Evolutionary conservation across 352 stramenopile species (phyloP), one percentile per base, ranked within the genome.

Genomic region (Globisporangium paroecandrum): DNA sequence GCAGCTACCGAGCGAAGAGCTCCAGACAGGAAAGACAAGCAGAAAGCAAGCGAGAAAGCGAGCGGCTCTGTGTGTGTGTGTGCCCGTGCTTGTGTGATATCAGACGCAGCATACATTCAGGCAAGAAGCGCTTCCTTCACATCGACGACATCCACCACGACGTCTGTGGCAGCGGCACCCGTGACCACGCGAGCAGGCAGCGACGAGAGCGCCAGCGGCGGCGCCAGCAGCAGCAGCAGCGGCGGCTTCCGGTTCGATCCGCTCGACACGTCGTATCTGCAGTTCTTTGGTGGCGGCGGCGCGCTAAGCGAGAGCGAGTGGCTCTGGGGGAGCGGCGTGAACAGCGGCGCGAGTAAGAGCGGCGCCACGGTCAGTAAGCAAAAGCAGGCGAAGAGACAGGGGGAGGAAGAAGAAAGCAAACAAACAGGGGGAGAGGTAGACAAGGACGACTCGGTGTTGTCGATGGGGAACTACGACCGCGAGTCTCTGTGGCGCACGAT

Each of bases 381-480:
- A 43, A 59, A 32, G 69, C 61, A 76, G 43, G 8, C 12, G 29
- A 61, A 15, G 22, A 65, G 41, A 64, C 41, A 41, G 29, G 32
- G 24, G 32, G 25, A 61, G 27, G 51, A 36, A 53, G 51, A 24
- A 41, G 54, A 32, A 62, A 43, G 53, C 34, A 2, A 46, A 38
- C 34, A 12, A 12, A 61, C 61, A 55, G 46, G 34, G 64, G 22
- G 15, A 38, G 22, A n/a, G 15, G 32, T 25, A 15, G 25, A 46
- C 24, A 32, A 54, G 53, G 25, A 20, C 47, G 49, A 58, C 29
- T 29, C 53, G 18, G 18, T 58, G 51, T 47, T 57, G 57, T 32
- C 62, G 18, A 89, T 90, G 80, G 83, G 79, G 51, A 85, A 82
- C 38, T 89, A 82, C 76, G 81, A 91, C 68, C 79, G 79, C 41